Evolutionary conservation across 169 alveolate species (phyloP).

Genomic region (Cryptosporidium meleagridis): DNA sequence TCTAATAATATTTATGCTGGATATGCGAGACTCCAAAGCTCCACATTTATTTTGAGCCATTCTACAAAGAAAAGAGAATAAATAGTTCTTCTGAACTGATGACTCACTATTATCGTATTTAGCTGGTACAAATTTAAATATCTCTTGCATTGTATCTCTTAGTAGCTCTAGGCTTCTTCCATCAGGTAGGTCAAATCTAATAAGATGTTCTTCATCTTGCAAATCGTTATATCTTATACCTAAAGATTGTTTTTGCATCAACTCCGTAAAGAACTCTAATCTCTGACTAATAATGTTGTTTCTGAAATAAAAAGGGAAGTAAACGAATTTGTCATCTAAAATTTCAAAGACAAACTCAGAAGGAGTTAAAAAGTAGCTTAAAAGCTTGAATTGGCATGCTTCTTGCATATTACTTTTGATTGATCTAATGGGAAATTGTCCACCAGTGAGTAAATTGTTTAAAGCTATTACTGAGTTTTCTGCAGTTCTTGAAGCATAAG

Average conservation of each 20-base stretch:
- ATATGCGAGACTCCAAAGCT: slow-evolving; percentile 25
- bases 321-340: background rate
- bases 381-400: background rate
- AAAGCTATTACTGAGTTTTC: slow-evolving; percentile 50
- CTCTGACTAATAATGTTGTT: slow-evolving; percentile 1
- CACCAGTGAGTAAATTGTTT: slow-evolving; percentile 31
- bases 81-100: background rate
- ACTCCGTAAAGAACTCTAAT: slow-evolving; percentile 1
- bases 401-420: background rate
- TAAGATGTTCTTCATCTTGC: slow-evolving; percentile 24
- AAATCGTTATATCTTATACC: background rate
- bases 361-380: slow-evolving; percentile 13
- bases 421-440: background rate
- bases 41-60: slow-evolving; percentile 13
- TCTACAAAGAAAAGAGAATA: slow-evolving; percentile 10
- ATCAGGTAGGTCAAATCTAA: slow-evolving; percentile 43
- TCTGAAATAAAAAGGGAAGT: slow-evolving; percentile 18
- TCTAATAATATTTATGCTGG: slow-evolving; percentile 9
- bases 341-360: slow-evolving; percentile 47
- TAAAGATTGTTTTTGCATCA: background rate
- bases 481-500: slow-evolving; percentile 36
- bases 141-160: slow-evolving; percentile 61
- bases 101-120: background rate
- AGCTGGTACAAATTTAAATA: slow-evolving; percentile 16
- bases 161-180: slow-evolving; percentile 43